phyloP scores from a whole-genome alignment of 305 asterid species.

The Solanum hybrid region DNA sequence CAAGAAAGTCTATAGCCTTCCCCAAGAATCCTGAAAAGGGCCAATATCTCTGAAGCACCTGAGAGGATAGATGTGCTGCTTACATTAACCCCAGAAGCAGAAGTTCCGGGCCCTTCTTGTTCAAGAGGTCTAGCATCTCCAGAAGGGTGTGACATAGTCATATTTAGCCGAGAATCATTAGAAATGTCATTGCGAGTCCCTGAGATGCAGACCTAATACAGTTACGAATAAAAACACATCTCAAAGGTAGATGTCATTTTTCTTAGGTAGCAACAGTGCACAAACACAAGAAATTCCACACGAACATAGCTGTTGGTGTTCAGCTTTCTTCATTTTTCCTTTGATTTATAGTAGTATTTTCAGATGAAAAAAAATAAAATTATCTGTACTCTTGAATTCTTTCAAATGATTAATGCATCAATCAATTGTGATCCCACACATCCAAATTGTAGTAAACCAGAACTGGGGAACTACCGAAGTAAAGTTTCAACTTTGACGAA shows the following conservation, averaged over 20 bases:
- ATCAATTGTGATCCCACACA: neutral
- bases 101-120: slow-evolving; percentile 45
- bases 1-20: slow-evolving; percentile 88
- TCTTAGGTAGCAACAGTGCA: neutral
- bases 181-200: slow-evolving; percentile 53
- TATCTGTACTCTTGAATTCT: neutral
- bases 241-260: neutral
- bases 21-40: slow-evolving; percentile 73
- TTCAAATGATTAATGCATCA: neutral
- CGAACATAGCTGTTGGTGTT: neutral
- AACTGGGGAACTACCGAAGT: neutral
- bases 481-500: neutral
- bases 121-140: slow-evolving; percentile 51
- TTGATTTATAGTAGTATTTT: neutral
- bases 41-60: slow-evolving; percentile 49
- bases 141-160: slow-evolving; percentile 35
- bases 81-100: slow-evolving; percentile 34
- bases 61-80: slow-evolving; percentile 42
- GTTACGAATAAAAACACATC: neutral
- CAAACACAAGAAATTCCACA: neutral
- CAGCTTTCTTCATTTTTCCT: neutral
- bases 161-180: slow-evolving; percentile 63
- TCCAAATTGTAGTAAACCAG: neutral
- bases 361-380: neutral
- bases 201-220: slow-evolving; percentile 18